These are phyloP conservation scores for Coccinonectria pachysandricola DNA, from an alignment of 2,329 filamentous ascomycete species.

Conservation along the genomic window DNA sequence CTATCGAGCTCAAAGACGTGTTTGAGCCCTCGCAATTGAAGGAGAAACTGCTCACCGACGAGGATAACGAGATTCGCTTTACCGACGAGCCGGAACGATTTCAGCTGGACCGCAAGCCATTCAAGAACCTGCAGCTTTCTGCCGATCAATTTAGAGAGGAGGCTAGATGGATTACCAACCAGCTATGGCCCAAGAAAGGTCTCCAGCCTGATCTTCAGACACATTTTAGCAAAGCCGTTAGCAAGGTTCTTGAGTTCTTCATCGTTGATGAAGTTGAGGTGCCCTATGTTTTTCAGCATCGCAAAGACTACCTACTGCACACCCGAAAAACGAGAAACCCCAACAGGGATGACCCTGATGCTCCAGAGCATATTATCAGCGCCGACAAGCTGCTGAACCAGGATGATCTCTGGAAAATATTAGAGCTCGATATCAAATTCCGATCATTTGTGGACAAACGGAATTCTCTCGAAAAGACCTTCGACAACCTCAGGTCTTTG, in stretches of 20 bases:
- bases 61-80: conserved; percentile 82
- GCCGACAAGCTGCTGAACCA: conserved; percentile 87
- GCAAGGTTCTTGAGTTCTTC: conserved; percentile 90
- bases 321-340: conserved; percentile 59
- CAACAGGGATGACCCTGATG: conserved; percentile 55
- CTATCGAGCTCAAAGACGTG: conserved; percentile 89
- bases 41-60: conserved; percentile 90
- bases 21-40: conserved; percentile 93
- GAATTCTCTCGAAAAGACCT: conserved; percentile 71
- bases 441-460: conserved; percentile 87
- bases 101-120: conserved; percentile 81
- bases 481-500: conserved; percentile 57
- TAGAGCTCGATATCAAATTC: conserved; percentile 93
- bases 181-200: conserved; percentile 81
- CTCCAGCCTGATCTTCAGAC: conserved; percentile 61
- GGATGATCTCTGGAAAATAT: conserved; percentile 87
- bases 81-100: conserved; percentile 89
- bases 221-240: conserved; percentile 79
- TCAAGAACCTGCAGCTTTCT: conserved; percentile 69
- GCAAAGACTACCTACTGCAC: conserved; percentile 95
- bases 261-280: conserved; percentile 91
- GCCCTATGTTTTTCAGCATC: conserved; percentile 95
- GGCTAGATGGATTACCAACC: conserved; percentile 79
- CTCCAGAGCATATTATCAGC: conserved; percentile 60
- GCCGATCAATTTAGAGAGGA: conserved; percentile 86